Base-by-base conservation (phyloP, 2,329 filamentous ascomycete genomes). In the Alternaria novae-zelandiae region DNA sequence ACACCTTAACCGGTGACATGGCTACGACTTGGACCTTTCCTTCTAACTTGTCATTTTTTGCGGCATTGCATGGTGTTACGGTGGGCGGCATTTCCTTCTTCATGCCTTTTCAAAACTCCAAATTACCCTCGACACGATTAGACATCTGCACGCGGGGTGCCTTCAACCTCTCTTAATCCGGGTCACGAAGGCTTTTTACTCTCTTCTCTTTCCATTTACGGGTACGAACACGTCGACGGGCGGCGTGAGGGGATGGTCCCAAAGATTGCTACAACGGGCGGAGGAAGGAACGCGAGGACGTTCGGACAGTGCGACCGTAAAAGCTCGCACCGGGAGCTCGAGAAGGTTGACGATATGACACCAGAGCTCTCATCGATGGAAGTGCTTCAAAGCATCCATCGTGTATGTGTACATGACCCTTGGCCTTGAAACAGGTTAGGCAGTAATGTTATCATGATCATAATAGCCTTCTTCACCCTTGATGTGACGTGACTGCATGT, bases 61-160 rank as follows among this genome's bases (percentile, higher is more conserved):
- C 78, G 78, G 78, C 78, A 80, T 80, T 79, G 78, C 78, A 78
- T 71, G 78, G 78, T 71, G 78, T 80, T 70, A 63, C 59, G 74
- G 74, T 68, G 65, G 72, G 71, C 57, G 68, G 69, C 63, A 66
- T 70, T 68, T 62, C 55, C 43, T 66, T 68, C 67, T 62, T 41
- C 41, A 65, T 62, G 51, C 44, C 57, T 68, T 69, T 73, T 69
- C 63, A 70, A 77, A 78, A 70, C 69, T 68, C 63, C 63, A 77
- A 71, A 70, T 69, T 69, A 59, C 45, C 59, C 65, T 70, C 62
- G 63, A 70, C 66, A 71, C 69, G 69, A 73, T 68, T 75, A 75
- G 74, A 78, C 71, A 74, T 72, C 66, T 71, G 74, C 70, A 74
- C 67, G 59, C 66, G 69, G 65, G 72, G 67, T 69, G 70, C 66